Conservation (phyloP, 768 basidiomycete genomes). For the Phanerochaete carnosa region DNA sequence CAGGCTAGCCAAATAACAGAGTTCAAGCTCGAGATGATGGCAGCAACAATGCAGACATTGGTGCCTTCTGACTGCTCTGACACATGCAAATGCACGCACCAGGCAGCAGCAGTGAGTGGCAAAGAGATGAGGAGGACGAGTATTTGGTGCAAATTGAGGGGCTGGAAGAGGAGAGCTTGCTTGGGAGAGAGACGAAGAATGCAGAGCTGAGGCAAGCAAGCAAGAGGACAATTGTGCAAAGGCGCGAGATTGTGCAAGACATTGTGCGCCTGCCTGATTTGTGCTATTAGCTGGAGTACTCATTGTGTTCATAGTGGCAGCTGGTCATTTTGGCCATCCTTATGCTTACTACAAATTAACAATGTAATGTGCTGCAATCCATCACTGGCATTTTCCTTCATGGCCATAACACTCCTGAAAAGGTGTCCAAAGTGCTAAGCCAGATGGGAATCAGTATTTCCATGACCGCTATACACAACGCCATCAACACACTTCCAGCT, state of each 20-base stretch:
- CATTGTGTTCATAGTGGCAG: not conserved
- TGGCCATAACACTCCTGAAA: slow-evolving; percentile 20
- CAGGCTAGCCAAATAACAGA: not conserved
- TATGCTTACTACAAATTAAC: slow-evolving; percentile 17
- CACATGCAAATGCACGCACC: too few relatives aligned
- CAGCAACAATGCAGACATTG: not conserved
- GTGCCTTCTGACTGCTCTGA: too few relatives aligned
- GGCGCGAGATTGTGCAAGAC: too few relatives aligned
- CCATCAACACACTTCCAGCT: slow-evolving; percentile 17
- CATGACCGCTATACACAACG: slow-evolving; percentile 13
- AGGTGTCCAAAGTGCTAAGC: slow-evolving; percentile 21
- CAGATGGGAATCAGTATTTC: slow-evolving; percentile 24
- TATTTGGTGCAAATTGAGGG: too few relatives aligned
- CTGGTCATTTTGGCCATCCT: slow-evolving; percentile 5
- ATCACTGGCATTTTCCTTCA: slow-evolving; percentile 26
- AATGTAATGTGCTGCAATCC: slow-evolving; percentile 19
- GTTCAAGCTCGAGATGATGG: not conserved
- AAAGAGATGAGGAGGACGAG: too few relatives aligned
- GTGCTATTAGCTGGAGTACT: too few relatives aligned
- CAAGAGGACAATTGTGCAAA: too few relatives aligned
- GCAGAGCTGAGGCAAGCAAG: too few relatives aligned
- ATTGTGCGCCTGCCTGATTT: too few relatives aligned
- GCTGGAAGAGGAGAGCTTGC: too few relatives aligned
- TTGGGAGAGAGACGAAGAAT: too few relatives aligned
- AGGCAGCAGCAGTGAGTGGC: too few relatives aligned